A percentile compares a stretch with the other conserved stretches of the same genome.
Evolutionary conservation across 805 yeast genomes (phyloP).

Genomic region (Ogataea salicorniae): DNA sequence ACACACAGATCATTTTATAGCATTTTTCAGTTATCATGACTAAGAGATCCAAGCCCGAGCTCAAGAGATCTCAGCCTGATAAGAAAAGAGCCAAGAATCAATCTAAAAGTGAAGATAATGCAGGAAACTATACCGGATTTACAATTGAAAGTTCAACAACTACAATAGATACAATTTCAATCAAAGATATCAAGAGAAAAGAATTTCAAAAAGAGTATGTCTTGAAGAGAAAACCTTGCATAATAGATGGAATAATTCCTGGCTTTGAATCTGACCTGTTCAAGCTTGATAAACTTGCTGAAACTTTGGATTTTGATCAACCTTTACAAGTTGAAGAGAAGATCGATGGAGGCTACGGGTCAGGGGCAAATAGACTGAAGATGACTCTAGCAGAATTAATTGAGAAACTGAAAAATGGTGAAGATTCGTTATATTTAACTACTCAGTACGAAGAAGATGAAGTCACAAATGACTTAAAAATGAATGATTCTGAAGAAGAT

Average conservation of each 20-base stretch:
- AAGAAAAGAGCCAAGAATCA: no score
- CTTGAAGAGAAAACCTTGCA: slow-evolving; percentile 43
- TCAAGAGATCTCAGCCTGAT: background rate
- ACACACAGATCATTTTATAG: background rate
- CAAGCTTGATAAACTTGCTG: slow-evolving; percentile 31
- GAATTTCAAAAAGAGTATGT: slow-evolving; percentile 38
- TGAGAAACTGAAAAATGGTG: slow-evolving; percentile 36
- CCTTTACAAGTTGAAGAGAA: slow-evolving; percentile 55
- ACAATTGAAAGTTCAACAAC: background rate
- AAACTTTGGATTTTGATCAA: slow-evolving; percentile 27
- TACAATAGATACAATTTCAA: slow-evolving; percentile 4
- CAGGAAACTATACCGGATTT: slow-evolving; percentile 3
- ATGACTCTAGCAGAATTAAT: slow-evolving; percentile 49
- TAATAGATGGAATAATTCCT: slow-evolving; percentile 36
- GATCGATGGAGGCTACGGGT: slow-evolving; percentile 60
- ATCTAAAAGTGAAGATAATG: background rate
- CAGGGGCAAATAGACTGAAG: slow-evolving; percentile 49
- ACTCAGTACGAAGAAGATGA: slow-evolving; percentile 50
- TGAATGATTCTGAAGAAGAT: slow-evolving; percentile 33
- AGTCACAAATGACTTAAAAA: slow-evolving; percentile 22
- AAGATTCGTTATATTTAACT: slow-evolving; percentile 52
- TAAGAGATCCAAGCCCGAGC: background rate
- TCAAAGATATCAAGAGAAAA: slow-evolving; percentile 12
- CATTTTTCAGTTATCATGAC: background rate
- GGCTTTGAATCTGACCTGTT: slow-evolving; percentile 33